A percentile compares a stretch with the other conserved stretches of the same genome.
These are phyloP conservation scores for Aspergillus sp. DNA, from an alignment of 2,329 filamentous ascomycete genomes.

Conservation along the genomic window DNA sequence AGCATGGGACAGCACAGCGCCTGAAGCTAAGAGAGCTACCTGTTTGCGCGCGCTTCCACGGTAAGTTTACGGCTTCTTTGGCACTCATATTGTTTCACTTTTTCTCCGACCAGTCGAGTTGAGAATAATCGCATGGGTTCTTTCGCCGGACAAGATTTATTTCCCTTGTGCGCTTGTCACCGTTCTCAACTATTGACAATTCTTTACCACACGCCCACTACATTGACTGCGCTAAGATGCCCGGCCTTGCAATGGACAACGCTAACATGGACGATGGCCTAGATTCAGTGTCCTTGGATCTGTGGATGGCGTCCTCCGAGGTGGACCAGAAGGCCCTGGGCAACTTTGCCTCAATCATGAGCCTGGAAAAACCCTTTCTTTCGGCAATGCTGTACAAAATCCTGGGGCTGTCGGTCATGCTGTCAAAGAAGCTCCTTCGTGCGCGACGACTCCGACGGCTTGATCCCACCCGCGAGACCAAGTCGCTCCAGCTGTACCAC, in stretches of 20 bases:
- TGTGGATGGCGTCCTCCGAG: constrained; percentile 87
- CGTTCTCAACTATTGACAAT: not conserved
- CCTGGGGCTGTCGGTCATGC: constrained; percentile 81
- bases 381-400: constrained; percentile 80
- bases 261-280: constrained; percentile 30
- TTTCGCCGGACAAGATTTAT: not conserved
- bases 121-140: not conserved
- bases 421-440: constrained; percentile 77
- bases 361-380: constrained; percentile 73
- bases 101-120: not conserved
- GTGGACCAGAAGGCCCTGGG: constrained; percentile 97
- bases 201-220: not conserved
- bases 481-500: constrained; percentile 77
- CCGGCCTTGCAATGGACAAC: constrained; percentile 14
- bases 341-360: constrained; percentile 77
- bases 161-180: not conserved
- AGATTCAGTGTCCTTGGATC: constrained; percentile 30
- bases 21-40: constrained; percentile 18
- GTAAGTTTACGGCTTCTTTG: constrained; percentile 24
- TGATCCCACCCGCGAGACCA: constrained; percentile 74
- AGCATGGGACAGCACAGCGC: constrained; percentile 26
- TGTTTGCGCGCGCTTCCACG: constrained; percentile 27
- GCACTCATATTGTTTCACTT: constrained; percentile 12
- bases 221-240: not conserved
- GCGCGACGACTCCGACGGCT: constrained; percentile 79